Evolutionary conservation across 2,329 filamentous ascomycete genomes (phyloP), one percentile per base, ranked within the genome.

Genomic region (Trichoderma arundinaceum): DNA sequence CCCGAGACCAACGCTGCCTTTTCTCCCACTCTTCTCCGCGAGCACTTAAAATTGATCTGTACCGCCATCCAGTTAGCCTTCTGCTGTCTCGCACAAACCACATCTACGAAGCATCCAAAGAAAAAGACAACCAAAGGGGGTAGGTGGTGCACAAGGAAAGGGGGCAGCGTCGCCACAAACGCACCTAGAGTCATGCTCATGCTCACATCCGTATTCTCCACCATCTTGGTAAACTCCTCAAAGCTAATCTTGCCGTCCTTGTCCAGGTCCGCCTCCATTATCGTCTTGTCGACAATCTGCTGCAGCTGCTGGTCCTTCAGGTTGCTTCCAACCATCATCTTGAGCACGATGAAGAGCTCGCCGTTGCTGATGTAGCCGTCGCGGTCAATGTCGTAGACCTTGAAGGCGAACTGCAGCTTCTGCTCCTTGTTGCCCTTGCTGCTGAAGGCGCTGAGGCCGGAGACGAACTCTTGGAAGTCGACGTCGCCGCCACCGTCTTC

Each of bases 301-400:
- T 99, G 95, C 77, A 99, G 82, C 82, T 99, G 95, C 81, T 97
- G 92, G 79, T 99, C 95, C 85, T 99, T 99, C 75, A 99, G 83
- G 80, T 99, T 99, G 83, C 92, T 97, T 67, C 95, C 95, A 59
- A 99, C 95, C 95, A 99, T 99, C 95, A 99, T 99, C 90, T 99
- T 99, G 74, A 99, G 86, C 75, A 99, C 95, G 74, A 99, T 98
- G 79, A 98, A 99, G 59, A 99, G 87, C 83, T 99, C 95, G 74
- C 95, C 95, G 79, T 99, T 99, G 83, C 92, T 96, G 76, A 99
- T 99, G 82, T 92, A 99, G 28, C 95, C 95, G 79, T 99, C 95
- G 67, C 95, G 92, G 80, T 99, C 95, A 75, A 99, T 98, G 78
- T 99, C 95, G 84, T 99, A 99, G 68, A 99, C 95, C 80, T 97